Evolutionary conservation across 1,284 basidiomycete species (phyloP).

Genomic region (Waitea zeae): DNA sequence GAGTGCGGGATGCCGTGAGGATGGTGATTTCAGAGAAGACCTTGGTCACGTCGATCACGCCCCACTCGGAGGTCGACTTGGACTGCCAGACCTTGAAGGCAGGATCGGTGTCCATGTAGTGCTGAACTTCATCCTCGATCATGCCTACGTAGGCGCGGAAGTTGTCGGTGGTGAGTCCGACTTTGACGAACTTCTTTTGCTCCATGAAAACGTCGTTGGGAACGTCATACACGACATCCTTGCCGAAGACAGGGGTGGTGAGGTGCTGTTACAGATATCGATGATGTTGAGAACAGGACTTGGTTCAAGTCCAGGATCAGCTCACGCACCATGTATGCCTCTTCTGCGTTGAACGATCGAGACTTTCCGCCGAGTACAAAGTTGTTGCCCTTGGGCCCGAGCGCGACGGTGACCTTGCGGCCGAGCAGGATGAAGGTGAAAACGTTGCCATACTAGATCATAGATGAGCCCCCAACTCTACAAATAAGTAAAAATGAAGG

Average conservation of each 20-base stretch:
- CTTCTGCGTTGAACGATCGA: slow-evolving; percentile 86
- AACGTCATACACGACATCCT: slow-evolving; percentile 95
- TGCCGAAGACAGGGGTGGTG: slow-evolving; percentile 89
- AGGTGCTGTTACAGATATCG: slow-evolving; percentile 58
- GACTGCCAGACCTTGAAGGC: slow-evolving; percentile 43
- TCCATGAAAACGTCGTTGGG: slow-evolving; percentile 98
- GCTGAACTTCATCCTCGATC: slow-evolving; percentile 73
- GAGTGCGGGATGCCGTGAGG: slow-evolving; percentile 80
- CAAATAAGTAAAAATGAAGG: not conserved
- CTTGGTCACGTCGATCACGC: slow-evolving; percentile 56
- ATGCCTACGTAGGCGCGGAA: slow-evolving; percentile 83
- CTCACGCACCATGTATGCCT: slow-evolving; percentile 76
- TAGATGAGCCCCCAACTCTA: no score
- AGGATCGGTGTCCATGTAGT: slow-evolving; percentile 48
- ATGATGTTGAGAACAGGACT: slow-evolving; percentile 1
- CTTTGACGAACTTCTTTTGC: slow-evolving; percentile 96
- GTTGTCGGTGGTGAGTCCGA: slow-evolving; percentile 86
- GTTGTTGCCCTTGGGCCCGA: slow-evolving; percentile 89
- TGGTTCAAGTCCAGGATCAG: slow-evolving; percentile 5
- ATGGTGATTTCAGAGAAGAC: slow-evolving; percentile 89
- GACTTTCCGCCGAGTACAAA: slow-evolving; percentile 91
- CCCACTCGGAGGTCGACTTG: slow-evolving; percentile 54
- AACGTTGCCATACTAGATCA: slow-evolving; percentile 53
- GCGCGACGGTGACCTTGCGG: slow-evolving; percentile 78
- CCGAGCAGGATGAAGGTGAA: slow-evolving; percentile 92